These are phyloP conservation scores for Mycocentrospora acerina DNA, from an alignment of 2,329 filamentous ascomycete species.

Conservation along the genomic window DNA sequence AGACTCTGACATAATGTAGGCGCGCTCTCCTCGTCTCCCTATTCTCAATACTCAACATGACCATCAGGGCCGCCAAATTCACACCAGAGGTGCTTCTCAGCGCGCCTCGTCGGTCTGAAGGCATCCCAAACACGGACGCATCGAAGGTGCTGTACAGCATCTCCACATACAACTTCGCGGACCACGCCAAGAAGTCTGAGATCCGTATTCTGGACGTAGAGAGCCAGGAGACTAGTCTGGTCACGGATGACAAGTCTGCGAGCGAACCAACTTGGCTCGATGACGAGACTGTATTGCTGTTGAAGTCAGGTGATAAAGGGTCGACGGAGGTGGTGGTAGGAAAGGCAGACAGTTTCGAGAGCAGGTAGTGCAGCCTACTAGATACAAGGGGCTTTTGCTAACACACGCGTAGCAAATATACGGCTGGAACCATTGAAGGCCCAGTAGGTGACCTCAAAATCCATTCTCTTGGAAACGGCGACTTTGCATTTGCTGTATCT, in stretches of 20 bases:
- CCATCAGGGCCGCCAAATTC: slow-evolving; percentile 68
- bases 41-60: slow-evolving; percentile 54
- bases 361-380: slow-evolving; percentile 23
- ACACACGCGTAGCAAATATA: slow-evolving; percentile 37
- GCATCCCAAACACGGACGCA: slow-evolving; percentile 68
- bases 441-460: slow-evolving; percentile 54
- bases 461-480: slow-evolving; percentile 35
- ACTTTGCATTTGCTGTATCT: slow-evolving; percentile 50
- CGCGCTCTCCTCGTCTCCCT: background rate
- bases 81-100: slow-evolving; percentile 76
- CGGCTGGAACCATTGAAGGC: slow-evolving; percentile 48
- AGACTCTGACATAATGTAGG: slow-evolving; percentile 12
- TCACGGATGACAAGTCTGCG: slow-evolving; percentile 66
- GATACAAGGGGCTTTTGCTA: background rate
- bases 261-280: slow-evolving; percentile 77
- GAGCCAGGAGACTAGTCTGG: slow-evolving; percentile 63
- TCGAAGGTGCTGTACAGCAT: slow-evolving; percentile 67
- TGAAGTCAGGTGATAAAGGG: slow-evolving; percentile 47
- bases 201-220: slow-evolving; percentile 70
- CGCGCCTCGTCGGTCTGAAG: slow-evolving; percentile 70
- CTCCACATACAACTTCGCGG: slow-evolving; percentile 77
- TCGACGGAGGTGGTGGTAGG: slow-evolving; percentile 43
- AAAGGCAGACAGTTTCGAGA: slow-evolving; percentile 31
- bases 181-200: slow-evolving; percentile 68
- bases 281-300: slow-evolving; percentile 63